Evolutionary conservation across 768 basidiomycete species (phyloP).

Genomic region (Cantharellus cinnabarinus): DNA sequence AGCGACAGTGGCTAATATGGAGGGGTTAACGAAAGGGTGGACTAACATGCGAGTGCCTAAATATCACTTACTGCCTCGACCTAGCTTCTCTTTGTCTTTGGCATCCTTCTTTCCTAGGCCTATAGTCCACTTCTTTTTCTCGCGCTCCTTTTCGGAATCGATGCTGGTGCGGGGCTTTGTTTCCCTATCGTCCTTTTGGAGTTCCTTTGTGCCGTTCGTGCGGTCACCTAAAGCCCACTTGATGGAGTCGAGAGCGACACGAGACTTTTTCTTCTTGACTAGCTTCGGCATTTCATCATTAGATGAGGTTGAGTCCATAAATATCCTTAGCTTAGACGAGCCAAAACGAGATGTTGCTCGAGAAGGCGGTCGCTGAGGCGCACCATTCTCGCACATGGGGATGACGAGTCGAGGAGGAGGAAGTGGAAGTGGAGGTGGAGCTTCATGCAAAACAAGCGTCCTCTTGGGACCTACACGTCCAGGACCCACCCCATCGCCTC

Average conservation of each 20-base stretch:
- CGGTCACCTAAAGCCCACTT: slow-evolving; percentile 34
- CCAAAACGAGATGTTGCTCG: neutral
- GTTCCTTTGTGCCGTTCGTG: slow-evolving; percentile 25
- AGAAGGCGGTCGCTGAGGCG: neutral
- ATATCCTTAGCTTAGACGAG: neutral
- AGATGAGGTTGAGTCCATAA: neutral
- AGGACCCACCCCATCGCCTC: neutral
- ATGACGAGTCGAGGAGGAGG: neutral
- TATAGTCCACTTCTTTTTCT: slow-evolving; percentile 36
- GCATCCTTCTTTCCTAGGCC: slow-evolving; percentile 35
- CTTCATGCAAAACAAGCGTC: neutral
- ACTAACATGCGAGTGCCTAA: neutral
- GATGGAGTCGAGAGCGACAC: slow-evolving; percentile 35
- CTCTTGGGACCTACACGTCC: neutral
- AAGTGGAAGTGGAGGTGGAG: neutral
- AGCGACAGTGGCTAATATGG: slow-evolving; percentile 5
- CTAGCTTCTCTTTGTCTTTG: slow-evolving; percentile 35
- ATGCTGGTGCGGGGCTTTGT: neutral
- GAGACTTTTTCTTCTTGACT: slow-evolving; percentile 16
- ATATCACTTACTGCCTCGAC: slow-evolving; percentile 12
- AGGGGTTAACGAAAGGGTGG: slow-evolving; percentile 5
- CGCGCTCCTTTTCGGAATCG: slow-evolving; percentile 19
- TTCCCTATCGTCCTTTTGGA: slow-evolving; percentile 5
- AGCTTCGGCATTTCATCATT: neutral
- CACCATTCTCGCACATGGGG: neutral